Evolutionary conservation across 495 filamentous ascomycete species (phyloP).

Genomic region (Tuber brumale): DNA sequence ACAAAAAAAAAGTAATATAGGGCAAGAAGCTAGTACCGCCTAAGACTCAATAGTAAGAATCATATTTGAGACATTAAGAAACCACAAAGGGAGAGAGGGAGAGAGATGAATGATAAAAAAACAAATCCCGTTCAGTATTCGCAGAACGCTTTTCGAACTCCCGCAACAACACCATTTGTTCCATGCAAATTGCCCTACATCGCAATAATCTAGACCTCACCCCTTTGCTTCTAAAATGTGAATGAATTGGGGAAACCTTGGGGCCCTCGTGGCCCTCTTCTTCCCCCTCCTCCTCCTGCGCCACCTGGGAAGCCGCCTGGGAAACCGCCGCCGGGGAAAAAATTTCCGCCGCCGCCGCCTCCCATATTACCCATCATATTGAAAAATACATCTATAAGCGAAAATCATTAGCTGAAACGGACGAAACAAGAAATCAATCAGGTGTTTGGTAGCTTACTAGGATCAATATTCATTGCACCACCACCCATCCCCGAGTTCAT

Average conservation of each 20-base stretch:
- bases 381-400: conserved; percentile 54
- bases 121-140: neutral
- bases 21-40: neutral
- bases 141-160: conserved; percentile 1
- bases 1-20: neutral
- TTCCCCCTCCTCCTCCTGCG: conserved; percentile 23
- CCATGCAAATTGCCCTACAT: neutral
- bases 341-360: conserved; percentile 48
- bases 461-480: conserved; percentile 51
- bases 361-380: conserved; percentile 59
- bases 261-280: conserved; percentile 13
- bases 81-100: neutral
- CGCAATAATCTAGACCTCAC: neutral
- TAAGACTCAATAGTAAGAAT: conserved; percentile 2
- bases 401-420: conserved; percentile 12
- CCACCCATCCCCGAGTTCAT: conserved; percentile 52
- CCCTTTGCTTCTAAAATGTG: conserved; percentile 21
- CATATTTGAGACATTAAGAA: neutral
- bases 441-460: conserved; percentile 39
- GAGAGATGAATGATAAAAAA: neutral
- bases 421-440: neutral
- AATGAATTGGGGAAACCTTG: conserved; percentile 34
- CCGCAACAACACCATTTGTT: neutral
- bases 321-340: conserved; percentile 43
- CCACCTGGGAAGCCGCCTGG: conserved; percentile 43